phyloP scores from a whole-genome alignment of 1,139 yeast species.

The Saccharomyces hybrid region DNA sequence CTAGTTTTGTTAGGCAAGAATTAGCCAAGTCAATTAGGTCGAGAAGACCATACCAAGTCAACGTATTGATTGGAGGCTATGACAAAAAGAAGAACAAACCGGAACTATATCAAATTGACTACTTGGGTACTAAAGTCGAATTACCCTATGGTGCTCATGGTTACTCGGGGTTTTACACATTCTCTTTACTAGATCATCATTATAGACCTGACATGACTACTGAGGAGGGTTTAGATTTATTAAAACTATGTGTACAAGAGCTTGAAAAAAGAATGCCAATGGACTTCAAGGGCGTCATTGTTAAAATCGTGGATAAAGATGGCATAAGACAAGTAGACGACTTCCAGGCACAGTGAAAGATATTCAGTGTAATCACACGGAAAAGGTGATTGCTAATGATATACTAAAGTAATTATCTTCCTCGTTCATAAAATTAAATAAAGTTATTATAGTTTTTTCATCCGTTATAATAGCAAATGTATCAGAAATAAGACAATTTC shows the following conservation, averaged over 20 bases:
- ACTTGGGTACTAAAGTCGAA: constrained; percentile 84
- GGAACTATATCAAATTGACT: constrained; percentile 82
- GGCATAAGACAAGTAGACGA: constrained; percentile 53
- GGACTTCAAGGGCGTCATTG: constrained; percentile 83
- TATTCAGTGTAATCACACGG: not conserved
- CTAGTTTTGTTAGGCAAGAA: constrained; percentile 81
- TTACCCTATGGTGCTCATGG: constrained; percentile 97
- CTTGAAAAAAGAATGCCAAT: constrained; percentile 85
- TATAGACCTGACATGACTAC: constrained; percentile 69
- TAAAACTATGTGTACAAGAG: constrained; percentile 70
- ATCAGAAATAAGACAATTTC: not conserved
- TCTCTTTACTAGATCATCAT: constrained; percentile 86
- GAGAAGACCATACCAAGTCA: constrained; percentile 90
- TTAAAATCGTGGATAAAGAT: constrained; percentile 70
- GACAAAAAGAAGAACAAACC: constrained; percentile 60
- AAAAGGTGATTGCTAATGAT: not conserved
- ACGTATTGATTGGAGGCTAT: constrained; percentile 79
- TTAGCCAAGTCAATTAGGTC: constrained; percentile 85
- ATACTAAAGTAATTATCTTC: not conserved
- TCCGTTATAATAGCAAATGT: not conserved
- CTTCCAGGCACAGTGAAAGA: not conserved
- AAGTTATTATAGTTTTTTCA: constrained; percentile 1
- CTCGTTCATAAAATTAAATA: not conserved
- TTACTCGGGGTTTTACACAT: constrained; percentile 89
- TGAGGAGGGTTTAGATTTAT: constrained; percentile 73